Conservation (phyloP, 306 rosid species). For the Lagenaria siceraria region DNA sequence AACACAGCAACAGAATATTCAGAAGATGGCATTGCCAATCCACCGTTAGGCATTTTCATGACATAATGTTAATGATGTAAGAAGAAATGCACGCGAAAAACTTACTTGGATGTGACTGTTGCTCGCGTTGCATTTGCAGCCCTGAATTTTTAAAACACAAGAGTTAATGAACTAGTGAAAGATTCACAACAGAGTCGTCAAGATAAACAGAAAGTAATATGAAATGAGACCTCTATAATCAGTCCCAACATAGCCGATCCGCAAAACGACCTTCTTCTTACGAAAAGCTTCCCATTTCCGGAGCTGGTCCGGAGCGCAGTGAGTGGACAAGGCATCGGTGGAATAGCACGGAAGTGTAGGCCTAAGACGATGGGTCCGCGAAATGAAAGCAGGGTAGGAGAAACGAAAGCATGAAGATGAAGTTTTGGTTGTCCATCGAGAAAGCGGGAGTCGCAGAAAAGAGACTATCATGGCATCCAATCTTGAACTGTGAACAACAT, state of each 20-base stretch:
- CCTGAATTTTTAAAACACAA: constrained; percentile 28
- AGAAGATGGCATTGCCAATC: neutral
- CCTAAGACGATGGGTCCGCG: neutral
- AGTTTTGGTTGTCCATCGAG: constrained; percentile 19
- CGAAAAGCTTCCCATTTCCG: constrained; percentile 50
- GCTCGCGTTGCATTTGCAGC: constrained; percentile 62
- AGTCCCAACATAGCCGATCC: constrained; percentile 73
- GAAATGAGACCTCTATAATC: constrained; percentile 55
- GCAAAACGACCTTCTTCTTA: constrained; percentile 75
- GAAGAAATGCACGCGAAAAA: neutral
- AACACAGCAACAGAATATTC: neutral
- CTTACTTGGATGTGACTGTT: constrained; percentile 51
- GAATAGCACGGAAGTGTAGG: constrained; percentile 15
- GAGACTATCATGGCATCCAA: constrained; percentile 26
- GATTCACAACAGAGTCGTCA: neutral
- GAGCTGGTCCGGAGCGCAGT: neutral
- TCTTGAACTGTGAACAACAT: neutral
- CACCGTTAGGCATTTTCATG: neutral
- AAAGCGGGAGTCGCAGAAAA: constrained; percentile 30
- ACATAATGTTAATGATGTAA: neutral
- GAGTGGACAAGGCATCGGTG: neutral
- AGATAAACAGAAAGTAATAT: neutral
- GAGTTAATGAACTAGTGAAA: neutral
- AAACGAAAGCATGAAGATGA: constrained; percentile 5
- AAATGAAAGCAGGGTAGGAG: constrained; percentile 9